These are phyloP conservation scores for Euphorbia pulcherrima DNA, from an alignment of 345 rosid genomes.

Conservation along the genomic window DNA sequence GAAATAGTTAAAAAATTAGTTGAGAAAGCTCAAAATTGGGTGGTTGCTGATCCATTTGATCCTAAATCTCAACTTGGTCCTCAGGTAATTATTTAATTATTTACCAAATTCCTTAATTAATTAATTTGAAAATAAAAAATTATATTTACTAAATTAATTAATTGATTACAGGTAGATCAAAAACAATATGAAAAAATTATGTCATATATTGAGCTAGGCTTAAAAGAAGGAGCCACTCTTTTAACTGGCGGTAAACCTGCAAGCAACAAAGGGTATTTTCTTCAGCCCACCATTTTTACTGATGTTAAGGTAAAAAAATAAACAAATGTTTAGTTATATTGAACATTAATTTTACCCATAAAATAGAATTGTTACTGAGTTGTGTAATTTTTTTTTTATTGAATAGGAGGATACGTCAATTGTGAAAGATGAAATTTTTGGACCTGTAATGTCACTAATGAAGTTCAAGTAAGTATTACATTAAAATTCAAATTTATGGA, in stretches of 20 bases:
- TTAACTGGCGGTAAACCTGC: slow-evolving; percentile 55
- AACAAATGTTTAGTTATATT: background rate
- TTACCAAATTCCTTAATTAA: too few relatives aligned
- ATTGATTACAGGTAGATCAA: slow-evolving; percentile 71
- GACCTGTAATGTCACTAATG: slow-evolving; percentile 69
- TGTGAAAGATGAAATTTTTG: slow-evolving; percentile 71
- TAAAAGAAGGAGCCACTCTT: slow-evolving; percentile 68
- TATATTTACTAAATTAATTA: background rate
- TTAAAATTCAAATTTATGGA: too few relatives aligned
- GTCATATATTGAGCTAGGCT: slow-evolving; percentile 62
- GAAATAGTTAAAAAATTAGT: slow-evolving; percentile 44
- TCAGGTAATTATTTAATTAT: slow-evolving; percentile 41
- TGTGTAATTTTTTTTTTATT: background rate
- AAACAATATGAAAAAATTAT: slow-evolving; percentile 52
- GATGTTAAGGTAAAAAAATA: slow-evolving; percentile 51
- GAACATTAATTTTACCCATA: background rate
- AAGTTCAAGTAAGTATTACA: slow-evolving; percentile 56
- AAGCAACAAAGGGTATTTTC: slow-evolving; percentile 54
- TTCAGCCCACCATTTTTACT: slow-evolving; percentile 62
- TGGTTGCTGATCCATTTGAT: slow-evolving; percentile 78
- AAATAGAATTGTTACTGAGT: too few relatives aligned
- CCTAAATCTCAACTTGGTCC: slow-evolving; percentile 54
- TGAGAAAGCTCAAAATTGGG: slow-evolving; percentile 52
- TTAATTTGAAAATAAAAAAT: background rate
- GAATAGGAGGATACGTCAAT: slow-evolving; percentile 64